phyloP scores from a whole-genome alignment of 2,329 filamentous ascomycete species.

The Xylariomycetidae sp. region DNA sequence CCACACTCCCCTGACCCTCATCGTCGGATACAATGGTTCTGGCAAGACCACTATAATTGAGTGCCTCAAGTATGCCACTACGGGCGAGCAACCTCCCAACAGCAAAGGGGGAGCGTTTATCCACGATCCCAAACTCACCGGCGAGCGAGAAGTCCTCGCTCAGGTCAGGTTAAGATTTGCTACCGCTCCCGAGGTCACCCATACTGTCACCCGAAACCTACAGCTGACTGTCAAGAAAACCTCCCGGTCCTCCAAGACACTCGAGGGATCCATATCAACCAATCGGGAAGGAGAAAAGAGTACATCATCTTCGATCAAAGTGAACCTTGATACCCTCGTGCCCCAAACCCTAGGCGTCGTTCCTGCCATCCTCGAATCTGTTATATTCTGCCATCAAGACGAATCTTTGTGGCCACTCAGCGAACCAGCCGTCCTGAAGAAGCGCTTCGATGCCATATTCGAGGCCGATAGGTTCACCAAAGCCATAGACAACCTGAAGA shows the following conservation, averaged over 20 bases:
- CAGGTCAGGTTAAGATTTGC: conserved; percentile 89
- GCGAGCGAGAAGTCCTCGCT: conserved; percentile 83
- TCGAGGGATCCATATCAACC: conserved; percentile 75
- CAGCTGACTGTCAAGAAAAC: conserved; percentile 85
- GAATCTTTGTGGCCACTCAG: conserved; percentile 97
- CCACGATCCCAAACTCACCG: conserved; percentile 89
- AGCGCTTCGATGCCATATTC: conserved; percentile 95
- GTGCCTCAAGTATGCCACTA: conserved; percentile 96
- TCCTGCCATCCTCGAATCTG: conserved; percentile 81
- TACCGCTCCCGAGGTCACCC: conserved; percentile 69
- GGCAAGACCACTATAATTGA: conserved; percentile 99
- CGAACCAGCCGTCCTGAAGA: conserved; percentile 79
- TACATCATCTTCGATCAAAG: conserved; percentile 72
- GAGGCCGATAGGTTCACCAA: conserved; percentile 96
- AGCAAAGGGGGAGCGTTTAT: conserved; percentile 89
- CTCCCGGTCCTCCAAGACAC: conserved; percentile 70
- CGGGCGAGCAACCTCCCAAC: conserved; percentile 88
- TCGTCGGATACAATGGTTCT: conserved; percentile 95
- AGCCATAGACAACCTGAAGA: conserved; percentile 91
- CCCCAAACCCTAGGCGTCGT: conserved; percentile 86
- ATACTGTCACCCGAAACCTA: conserved; percentile 79
- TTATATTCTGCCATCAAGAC: conserved; percentile 98
- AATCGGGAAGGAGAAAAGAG: conserved; percentile 74
- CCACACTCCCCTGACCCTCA: conserved; percentile 85
- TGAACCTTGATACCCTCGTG: conserved; percentile 78